A percentile compares a stretch with the other conserved stretches of the same genome.
phyloP scores from a whole-genome alignment of 2,329 filamentous ascomycete genomes.

The Pestalotiopsis sp. region DNA sequence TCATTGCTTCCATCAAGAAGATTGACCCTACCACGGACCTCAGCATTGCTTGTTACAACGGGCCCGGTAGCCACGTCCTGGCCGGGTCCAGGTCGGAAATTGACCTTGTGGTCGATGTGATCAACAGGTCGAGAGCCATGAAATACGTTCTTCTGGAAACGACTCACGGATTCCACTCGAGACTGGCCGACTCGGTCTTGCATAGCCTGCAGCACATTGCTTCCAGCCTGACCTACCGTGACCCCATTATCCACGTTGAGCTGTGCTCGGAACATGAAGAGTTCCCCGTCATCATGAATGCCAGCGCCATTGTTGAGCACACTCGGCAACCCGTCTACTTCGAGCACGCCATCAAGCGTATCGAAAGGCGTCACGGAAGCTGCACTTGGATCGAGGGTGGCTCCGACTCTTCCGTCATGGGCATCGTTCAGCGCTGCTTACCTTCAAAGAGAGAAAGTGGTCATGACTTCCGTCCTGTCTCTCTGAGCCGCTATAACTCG shows the following conservation, averaged over 20 bases:
- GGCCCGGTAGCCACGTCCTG: slow-evolving; percentile 30
- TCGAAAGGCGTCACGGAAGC: slow-evolving; percentile 6
- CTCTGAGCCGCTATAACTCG: slow-evolving; percentile 13
- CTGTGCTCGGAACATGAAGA: slow-evolving; percentile 19
- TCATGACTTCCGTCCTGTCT: background rate
- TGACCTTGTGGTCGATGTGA: slow-evolving; percentile 19
- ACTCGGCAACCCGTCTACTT: slow-evolving; percentile 21
- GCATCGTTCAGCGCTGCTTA: slow-evolving; percentile 17
- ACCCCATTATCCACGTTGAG: slow-evolving; percentile 27
- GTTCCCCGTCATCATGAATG: slow-evolving; percentile 10
- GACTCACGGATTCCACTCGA: slow-evolving; percentile 25
- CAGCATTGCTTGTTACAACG: slow-evolving; percentile 50
- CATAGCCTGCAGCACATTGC: slow-evolving; percentile 26
- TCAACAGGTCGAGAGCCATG: slow-evolving; percentile 17
- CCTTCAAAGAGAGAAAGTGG: background rate
- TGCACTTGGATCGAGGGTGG: slow-evolving; percentile 21
- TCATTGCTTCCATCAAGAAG: slow-evolving; percentile 20
- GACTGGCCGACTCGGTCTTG: slow-evolving; percentile 32
- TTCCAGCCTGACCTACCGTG: slow-evolving; percentile 21
- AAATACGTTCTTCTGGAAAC: slow-evolving; percentile 27
- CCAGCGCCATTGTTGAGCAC: slow-evolving; percentile 17
- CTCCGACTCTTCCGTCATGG: slow-evolving; percentile 18
- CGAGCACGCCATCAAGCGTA: slow-evolving; percentile 16
- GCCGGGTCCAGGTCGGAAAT: slow-evolving; percentile 31
- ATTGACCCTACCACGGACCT: slow-evolving; percentile 4